Conservation (phyloP, 345 rosid species). For the Citrus trifoliata region DNA sequence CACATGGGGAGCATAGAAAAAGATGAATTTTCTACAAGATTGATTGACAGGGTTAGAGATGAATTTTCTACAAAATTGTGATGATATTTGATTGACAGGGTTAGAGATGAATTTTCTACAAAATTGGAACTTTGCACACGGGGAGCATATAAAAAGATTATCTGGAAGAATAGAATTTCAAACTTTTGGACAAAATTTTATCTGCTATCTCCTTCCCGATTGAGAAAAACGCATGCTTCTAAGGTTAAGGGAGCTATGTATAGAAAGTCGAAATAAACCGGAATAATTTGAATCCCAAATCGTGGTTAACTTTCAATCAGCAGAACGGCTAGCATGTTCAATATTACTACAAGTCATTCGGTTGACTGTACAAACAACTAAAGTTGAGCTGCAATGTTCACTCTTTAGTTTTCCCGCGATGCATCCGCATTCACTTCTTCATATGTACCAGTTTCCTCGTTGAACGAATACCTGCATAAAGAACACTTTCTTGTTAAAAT, state of each 20-base stretch:
- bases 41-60: no score
- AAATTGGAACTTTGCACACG: no score
- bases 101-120: not conserved
- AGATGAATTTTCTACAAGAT: no score
- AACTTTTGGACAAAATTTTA: not conserved
- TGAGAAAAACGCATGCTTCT: not conserved
- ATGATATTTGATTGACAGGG: not conserved
- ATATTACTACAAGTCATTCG: slow-evolving; percentile 2
- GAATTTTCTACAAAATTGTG: no score
- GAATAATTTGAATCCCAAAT: not conserved
- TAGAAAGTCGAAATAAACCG: not conserved
- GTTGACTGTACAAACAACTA: slow-evolving; percentile 7
- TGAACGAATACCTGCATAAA: slow-evolving; percentile 48
- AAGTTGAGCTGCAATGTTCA: not conserved
- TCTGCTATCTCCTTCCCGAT: not conserved
- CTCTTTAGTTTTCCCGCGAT: slow-evolving; percentile 19
- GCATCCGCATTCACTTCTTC: slow-evolving; percentile 35
- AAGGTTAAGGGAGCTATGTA: not conserved
- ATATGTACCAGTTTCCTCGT: slow-evolving; percentile 49
- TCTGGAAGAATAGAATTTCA: not conserved
- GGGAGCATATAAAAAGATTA: no score
- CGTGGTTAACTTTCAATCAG: not conserved
- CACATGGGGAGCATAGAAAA: no score
- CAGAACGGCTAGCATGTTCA: not conserved
- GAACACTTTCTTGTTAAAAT: not conserved